phyloP scores from a whole-genome alignment of 129 eudicot genomes.

The Helianthus tuberosus region DNA sequence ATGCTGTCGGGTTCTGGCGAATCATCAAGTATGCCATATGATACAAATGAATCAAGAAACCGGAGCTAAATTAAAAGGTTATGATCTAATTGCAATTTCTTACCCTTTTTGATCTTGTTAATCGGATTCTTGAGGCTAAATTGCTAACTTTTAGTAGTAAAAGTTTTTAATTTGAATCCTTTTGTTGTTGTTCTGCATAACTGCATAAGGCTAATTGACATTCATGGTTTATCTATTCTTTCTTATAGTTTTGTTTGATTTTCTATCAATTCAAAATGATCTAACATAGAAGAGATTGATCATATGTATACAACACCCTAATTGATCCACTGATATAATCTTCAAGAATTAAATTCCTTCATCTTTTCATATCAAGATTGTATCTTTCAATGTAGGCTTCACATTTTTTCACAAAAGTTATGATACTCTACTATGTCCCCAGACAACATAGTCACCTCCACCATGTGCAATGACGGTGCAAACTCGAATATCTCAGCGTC shows the following conservation, averaged over 20 bases:
- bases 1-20: constrained; percentile 33
- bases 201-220: background rate
- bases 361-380: constrained; percentile 49
- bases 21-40: constrained; percentile 40
- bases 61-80: constrained; percentile 29
- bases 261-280: constrained; percentile 16
- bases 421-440: constrained; percentile 70
- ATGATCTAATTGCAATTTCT: constrained; percentile 18
- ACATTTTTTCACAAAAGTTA: constrained; percentile 57
- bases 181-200: background rate
- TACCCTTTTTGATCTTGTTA: constrained; percentile 25
- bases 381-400: constrained; percentile 61
- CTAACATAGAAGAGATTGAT: background rate
- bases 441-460: constrained; percentile 59
- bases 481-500: constrained; percentile 73
- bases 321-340: background rate
- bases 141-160: background rate
- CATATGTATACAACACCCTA: background rate
- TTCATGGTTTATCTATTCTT: constrained; percentile 8
- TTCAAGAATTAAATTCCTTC: background rate
- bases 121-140: constrained; percentile 16
- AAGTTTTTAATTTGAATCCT: constrained; percentile 1
- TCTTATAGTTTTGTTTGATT: background rate
- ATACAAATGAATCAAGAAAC: constrained; percentile 36
- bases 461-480: constrained; percentile 63